A percentile compares a stretch with the other conserved stretches of the same genome.
Conservation (phyloP, 2,329 filamentous ascomycete genomes). For the Fusarium goolgardi region DNA sequence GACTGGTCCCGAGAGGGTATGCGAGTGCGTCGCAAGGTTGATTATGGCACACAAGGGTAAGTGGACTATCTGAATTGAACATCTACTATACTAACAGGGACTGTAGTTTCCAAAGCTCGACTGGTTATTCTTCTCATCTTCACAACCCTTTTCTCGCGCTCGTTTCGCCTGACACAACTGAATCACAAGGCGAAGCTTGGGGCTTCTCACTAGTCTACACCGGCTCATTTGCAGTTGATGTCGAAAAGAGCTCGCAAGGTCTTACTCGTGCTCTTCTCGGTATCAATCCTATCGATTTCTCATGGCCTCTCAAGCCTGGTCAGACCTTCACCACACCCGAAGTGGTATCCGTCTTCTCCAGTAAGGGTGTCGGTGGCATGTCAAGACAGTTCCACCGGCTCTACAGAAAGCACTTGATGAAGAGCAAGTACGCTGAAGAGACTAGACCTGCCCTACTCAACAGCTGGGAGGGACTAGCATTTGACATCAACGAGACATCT, state of each 20-base stretch:
- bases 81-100: not conserved
- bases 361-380: slow-evolving; percentile 69
- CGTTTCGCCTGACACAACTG: slow-evolving; percentile 67
- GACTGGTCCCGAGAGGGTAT: slow-evolving; percentile 72
- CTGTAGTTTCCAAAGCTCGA: slow-evolving; percentile 67
- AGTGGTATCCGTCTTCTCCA: slow-evolving; percentile 71
- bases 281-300: slow-evolving; percentile 70
- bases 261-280: slow-evolving; percentile 70
- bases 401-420: slow-evolving; percentile 70
- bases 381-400: slow-evolving; percentile 72
- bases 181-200: slow-evolving; percentile 70
- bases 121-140: slow-evolving; percentile 71
- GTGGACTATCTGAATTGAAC: not conserved
- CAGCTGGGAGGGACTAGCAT: slow-evolving; percentile 73
- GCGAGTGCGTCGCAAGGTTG: slow-evolving; percentile 64
- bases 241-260: slow-evolving; percentile 72
- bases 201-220: slow-evolving; percentile 74
- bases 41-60: slow-evolving; percentile 67
- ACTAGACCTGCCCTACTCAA: slow-evolving; percentile 69
- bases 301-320: slow-evolving; percentile 66
- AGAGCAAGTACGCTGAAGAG: slow-evolving; percentile 64
- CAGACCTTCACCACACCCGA: slow-evolving; percentile 71
- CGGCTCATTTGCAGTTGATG: slow-evolving; percentile 69
- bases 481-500: slow-evolving; percentile 66
- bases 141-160: slow-evolving; percentile 74